Conservation (phyloP, 768 basidiomycete genomes). For the Polyporus arcularius region DNA sequence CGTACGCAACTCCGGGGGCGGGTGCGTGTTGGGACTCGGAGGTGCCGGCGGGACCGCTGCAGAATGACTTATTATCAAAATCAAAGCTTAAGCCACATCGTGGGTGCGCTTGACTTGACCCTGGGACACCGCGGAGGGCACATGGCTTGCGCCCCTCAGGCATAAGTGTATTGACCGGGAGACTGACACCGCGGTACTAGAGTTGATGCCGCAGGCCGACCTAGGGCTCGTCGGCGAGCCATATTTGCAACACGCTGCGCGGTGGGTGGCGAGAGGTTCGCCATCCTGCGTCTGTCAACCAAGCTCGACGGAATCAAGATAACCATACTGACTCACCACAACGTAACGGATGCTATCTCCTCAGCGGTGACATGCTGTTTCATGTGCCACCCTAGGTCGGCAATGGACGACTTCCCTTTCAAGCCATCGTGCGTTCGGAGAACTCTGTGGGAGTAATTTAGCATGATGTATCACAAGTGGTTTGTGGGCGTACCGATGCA, state of each 20-base stretch:
- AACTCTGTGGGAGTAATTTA: not conserved
- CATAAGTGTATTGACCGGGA: no score
- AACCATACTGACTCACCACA: not conserved
- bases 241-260: not conserved
- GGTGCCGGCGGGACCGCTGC: no score
- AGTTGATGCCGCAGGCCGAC: no score
- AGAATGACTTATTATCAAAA: no score
- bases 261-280: not conserved
- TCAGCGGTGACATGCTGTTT: not conserved
- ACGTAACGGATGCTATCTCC: not conserved
- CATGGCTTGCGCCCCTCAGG: no score
- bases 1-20: no score
- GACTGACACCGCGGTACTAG: no score
- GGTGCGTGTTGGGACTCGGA: no score
- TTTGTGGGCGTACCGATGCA: not conserved
- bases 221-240: no score
- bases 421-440: not conserved
- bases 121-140: no score
- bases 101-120: no score
- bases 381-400: not conserved
- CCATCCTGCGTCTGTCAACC: not conserved
- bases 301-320: not conserved
- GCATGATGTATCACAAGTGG: not conserved
- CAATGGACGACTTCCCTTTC: not conserved
- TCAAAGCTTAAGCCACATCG: no score